These are phyloP conservation scores for Aspergillus neoniger DNA, from an alignment of 2,329 filamentous ascomycete species.

Conservation along the genomic window DNA sequence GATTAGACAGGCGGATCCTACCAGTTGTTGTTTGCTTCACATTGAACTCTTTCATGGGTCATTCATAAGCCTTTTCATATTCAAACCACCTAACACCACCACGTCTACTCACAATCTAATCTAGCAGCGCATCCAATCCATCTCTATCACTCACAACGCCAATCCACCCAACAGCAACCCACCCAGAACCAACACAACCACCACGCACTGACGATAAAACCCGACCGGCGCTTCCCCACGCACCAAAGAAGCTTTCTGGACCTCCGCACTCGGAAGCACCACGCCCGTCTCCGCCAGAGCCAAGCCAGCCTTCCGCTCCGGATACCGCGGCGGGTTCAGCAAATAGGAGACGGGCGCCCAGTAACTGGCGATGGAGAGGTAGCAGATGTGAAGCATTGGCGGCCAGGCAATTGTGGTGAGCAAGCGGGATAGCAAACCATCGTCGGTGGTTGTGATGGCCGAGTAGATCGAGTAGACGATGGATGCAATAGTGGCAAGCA, in stretches of 20 bases:
- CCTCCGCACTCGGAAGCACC: background rate
- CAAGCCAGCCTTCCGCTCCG: slow-evolving; percentile 7
- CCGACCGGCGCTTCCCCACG: background rate
- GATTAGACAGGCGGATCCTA: no score
- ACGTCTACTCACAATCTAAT: no score
- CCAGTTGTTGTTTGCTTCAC: no score
- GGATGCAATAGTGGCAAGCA: slow-evolving; percentile 15
- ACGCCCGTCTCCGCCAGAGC: background rate
- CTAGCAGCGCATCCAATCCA: no score
- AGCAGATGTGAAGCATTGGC: slow-evolving; percentile 24
- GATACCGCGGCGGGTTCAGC: slow-evolving; percentile 19
- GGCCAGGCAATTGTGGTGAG: slow-evolving; percentile 26
- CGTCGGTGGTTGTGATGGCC: background rate
- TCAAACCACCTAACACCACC: background rate
- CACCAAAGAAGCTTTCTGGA: background rate
- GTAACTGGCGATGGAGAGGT: slow-evolving; percentile 20
- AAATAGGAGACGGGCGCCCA: slow-evolving; percentile 27
- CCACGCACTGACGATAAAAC: background rate
- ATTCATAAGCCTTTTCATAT: no score
- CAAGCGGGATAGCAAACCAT: background rate
- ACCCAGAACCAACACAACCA: background rate
- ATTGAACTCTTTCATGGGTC: no score
- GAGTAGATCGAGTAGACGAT: background rate
- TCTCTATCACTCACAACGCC: background rate
- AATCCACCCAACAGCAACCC: background rate